Conservation (phyloP, 148 eudicot species). For the Spergularia bocconei region DNA sequence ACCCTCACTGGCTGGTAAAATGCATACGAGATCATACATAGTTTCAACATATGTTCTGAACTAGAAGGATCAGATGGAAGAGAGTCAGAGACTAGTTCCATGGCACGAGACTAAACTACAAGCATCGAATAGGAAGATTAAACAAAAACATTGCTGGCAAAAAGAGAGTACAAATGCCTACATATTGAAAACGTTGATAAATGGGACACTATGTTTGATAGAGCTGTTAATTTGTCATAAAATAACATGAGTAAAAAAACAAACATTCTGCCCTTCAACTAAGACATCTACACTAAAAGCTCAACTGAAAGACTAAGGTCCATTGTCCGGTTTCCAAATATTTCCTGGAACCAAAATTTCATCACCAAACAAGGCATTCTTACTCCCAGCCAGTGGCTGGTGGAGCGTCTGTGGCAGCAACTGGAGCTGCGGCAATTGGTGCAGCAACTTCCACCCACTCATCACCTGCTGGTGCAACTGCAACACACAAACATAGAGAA, state of each 20-base stretch:
- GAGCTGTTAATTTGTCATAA: slow-evolving; percentile 2
- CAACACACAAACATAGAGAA: background rate
- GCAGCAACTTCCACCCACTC: slow-evolving; percentile 51
- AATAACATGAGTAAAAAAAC: background rate
- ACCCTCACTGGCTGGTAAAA: too few relatives aligned
- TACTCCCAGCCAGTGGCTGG: slow-evolving; percentile 29
- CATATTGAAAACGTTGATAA: background rate
- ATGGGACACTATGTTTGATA: background rate
- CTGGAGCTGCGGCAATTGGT: slow-evolving; percentile 26
- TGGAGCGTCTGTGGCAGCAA: slow-evolving; percentile 16
- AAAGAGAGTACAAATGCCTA: background rate
- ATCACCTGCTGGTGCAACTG: slow-evolving; percentile 26
- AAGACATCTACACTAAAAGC: slow-evolving; percentile 27
- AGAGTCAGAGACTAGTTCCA: background rate
- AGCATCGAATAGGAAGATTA: background rate
- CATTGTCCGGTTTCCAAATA: slow-evolving; percentile 15
- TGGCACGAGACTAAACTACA: too few relatives aligned
- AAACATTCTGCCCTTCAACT: slow-evolving; percentile 22
- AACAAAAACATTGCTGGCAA: background rate
- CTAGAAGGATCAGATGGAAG: background rate
- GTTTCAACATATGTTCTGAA: background rate
- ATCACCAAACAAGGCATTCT: background rate
- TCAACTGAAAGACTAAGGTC: slow-evolving; percentile 22
- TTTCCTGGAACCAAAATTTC: slow-evolving; percentile 26
- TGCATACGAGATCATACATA: too few relatives aligned